phyloP scores from a whole-genome alignment of 805 yeast genomes.

The Novakomyces olei region DNA sequence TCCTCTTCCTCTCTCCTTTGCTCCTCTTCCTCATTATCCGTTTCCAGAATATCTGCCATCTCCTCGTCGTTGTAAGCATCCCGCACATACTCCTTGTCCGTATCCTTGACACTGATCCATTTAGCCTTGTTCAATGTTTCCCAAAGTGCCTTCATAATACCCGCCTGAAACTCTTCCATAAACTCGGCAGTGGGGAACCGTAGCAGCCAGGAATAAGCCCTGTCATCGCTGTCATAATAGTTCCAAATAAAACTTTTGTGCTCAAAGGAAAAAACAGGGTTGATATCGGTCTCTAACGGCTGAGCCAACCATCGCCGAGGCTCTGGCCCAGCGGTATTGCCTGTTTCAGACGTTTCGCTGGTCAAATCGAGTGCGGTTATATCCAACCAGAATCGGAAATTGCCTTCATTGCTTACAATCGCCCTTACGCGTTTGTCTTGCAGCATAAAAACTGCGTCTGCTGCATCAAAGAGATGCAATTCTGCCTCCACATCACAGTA shows the following conservation, averaged over 20 bases:
- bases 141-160: slow-evolving; percentile 34
- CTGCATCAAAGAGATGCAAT: slow-evolving; percentile 38
- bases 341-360: too few species aligned
- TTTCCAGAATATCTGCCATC: slow-evolving; percentile 1
- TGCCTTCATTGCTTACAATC: slow-evolving; percentile 23
- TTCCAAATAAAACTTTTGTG: slow-evolving; percentile 44
- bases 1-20: slow-evolving; percentile 17
- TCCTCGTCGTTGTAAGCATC: slow-evolving; percentile 20
- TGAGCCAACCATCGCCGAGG: slow-evolving; percentile 19
- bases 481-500: slow-evolving; percentile 16
- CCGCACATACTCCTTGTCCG: slow-evolving; percentile 33
- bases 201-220: slow-evolving; percentile 39
- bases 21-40: slow-evolving; percentile 11
- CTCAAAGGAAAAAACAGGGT: slow-evolving; percentile 43
- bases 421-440: slow-evolving; percentile 19
- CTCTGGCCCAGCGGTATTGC: too few species aligned
- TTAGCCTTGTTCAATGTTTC: slow-evolving; percentile 30
- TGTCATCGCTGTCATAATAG: slow-evolving; percentile 19
- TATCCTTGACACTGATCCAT: slow-evolving; percentile 24
- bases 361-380: background rate
- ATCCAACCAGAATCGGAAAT: slow-evolving; percentile 22
- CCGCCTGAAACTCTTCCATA: slow-evolving; percentile 30
- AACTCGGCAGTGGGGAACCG: slow-evolving; percentile 24
- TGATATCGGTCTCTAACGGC: slow-evolving; percentile 27
- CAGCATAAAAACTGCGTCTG: slow-evolving; percentile 24